Evolutionary conservation across 768 basidiomycete species (phyloP).

Genomic region (Termitomyces sp.): DNA sequence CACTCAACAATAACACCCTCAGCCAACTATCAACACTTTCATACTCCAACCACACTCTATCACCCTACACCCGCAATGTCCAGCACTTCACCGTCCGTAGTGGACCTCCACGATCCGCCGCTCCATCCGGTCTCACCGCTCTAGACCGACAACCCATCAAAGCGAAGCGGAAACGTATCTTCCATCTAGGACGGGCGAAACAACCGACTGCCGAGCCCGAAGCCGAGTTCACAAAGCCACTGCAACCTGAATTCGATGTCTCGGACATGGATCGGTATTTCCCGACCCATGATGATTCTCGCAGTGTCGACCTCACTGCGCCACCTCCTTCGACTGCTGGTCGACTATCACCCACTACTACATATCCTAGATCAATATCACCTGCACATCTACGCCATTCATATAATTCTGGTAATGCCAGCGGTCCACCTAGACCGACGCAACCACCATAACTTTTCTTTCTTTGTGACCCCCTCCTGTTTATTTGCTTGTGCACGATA

Average conservation of each 20-base stretch:
- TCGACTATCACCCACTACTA: background rate
- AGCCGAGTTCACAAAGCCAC: background rate
- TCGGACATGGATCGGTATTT: slow-evolving; percentile 79
- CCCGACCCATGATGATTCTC: slow-evolving; percentile 30
- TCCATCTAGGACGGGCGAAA: slow-evolving; percentile 49
- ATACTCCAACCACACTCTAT: slow-evolving; percentile 89
- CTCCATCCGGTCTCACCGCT: slow-evolving; percentile 14
- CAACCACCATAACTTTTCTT: slow-evolving; percentile 1
- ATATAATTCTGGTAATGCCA: background rate
- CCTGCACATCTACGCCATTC: slow-evolving; percentile 4
- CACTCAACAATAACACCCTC: slow-evolving; percentile 66
- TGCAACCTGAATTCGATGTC: slow-evolving; percentile 47
- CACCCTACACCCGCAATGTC: slow-evolving; percentile 87
- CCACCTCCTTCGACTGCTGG: background rate
- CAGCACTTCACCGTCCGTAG: slow-evolving; percentile 92
- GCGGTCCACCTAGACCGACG: background rate
- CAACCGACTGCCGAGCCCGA: slow-evolving; percentile 7
- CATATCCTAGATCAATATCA: background rate
- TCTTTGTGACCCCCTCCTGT: background rate
- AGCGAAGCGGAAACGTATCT: slow-evolving; percentile 74
- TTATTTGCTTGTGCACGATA: background rate
- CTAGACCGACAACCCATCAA: slow-evolving; percentile 56
- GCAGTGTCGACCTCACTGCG: background rate
- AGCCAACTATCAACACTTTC: slow-evolving; percentile 85
- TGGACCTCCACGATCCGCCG: slow-evolving; percentile 58